A percentile compares a stretch with the other conserved stretches of the same genome.
phyloP scores from a whole-genome alignment of 257 asterid species.

The Gentiana macrophylla region DNA sequence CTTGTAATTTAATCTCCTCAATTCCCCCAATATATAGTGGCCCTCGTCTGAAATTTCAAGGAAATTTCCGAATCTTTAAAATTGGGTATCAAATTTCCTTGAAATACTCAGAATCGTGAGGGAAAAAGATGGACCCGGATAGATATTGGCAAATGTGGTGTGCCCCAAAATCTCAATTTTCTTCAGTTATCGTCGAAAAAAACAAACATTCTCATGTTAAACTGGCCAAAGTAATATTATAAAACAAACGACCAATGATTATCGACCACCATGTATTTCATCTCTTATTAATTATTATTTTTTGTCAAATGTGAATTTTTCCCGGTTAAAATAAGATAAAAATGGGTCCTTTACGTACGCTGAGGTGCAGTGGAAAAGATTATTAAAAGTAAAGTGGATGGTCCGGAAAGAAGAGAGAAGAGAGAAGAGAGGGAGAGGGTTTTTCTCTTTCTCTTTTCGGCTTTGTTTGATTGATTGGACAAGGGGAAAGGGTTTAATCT shows the following conservation, averaged over 20 bases:
- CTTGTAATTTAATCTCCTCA: background rate
- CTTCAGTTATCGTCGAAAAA: background rate
- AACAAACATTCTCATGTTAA: slow-evolving; percentile 10
- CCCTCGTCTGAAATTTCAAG: slow-evolving; percentile 21
- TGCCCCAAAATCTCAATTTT: slow-evolving; percentile 5
- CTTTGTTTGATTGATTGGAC: too few species aligned
- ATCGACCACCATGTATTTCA: too few species aligned
- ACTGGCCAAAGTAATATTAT: too few species aligned
- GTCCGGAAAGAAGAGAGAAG: too few species aligned
- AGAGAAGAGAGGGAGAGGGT: too few species aligned
- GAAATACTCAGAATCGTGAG: background rate
- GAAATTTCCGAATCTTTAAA: slow-evolving; percentile 14
- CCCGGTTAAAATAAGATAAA: background rate
- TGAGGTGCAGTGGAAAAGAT: slow-evolving; percentile 10
- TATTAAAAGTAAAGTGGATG: slow-evolving; percentile 1
- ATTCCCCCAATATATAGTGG: background rate
- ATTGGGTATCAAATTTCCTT: too few species aligned
- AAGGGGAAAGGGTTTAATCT: too few species aligned
- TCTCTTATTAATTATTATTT: slow-evolving; percentile 10
- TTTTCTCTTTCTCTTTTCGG: background rate
- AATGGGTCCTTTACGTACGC: slow-evolving; percentile 26
- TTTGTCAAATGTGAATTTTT: background rate
- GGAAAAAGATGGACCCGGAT: slow-evolving; percentile 5
- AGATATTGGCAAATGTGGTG: background rate
- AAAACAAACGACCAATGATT: too few species aligned